These are phyloP conservation scores for Arthrobotrys iridis DNA, from an alignment of 2,329 filamentous ascomycete genomes.

Conservation along the genomic window DNA sequence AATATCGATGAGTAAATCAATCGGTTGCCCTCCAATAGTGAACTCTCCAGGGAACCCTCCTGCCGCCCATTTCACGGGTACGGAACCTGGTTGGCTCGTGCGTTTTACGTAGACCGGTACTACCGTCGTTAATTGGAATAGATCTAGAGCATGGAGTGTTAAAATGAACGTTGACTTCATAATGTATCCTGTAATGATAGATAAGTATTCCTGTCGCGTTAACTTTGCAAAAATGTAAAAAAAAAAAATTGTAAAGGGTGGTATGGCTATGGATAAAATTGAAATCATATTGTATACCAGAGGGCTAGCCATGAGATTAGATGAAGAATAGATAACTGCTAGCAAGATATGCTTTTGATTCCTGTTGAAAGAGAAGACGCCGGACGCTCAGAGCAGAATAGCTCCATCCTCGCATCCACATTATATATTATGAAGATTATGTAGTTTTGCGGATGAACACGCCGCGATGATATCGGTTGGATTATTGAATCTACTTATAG, in stretches of 20 bases:
- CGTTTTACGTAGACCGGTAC: background rate
- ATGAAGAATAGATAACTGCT: too few relatives aligned
- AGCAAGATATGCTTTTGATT: too few relatives aligned
- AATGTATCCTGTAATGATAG: background rate
- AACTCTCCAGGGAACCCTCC: slow-evolving; percentile 20
- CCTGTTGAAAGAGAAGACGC: too few relatives aligned
- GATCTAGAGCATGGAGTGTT: background rate
- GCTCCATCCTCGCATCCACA: too few relatives aligned
- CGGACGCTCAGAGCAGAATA: too few relatives aligned
- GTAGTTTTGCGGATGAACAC: too few relatives aligned
- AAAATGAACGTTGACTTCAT: slow-evolving; percentile 18
- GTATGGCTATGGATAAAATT: too few relatives aligned
- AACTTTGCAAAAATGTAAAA: background rate
- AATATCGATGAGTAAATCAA: slow-evolving; percentile 15
- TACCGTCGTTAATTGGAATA: background rate
- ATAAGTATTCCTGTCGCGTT: background rate
- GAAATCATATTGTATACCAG: too few relatives aligned
- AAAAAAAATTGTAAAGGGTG: background rate
- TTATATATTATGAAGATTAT: too few relatives aligned
- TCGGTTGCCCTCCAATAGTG: slow-evolving; percentile 19
- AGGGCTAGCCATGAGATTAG: too few relatives aligned
- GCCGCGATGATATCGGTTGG: too few relatives aligned
- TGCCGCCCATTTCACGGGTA: slow-evolving; percentile 14
- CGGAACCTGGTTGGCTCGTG: background rate
- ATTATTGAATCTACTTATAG: too few relatives aligned